Percentiles rank a stretch among this genome's conserved stretches.
Evolutionary conservation across 345 rosid genomes (phyloP).

Genomic region (Viola odorata): DNA sequence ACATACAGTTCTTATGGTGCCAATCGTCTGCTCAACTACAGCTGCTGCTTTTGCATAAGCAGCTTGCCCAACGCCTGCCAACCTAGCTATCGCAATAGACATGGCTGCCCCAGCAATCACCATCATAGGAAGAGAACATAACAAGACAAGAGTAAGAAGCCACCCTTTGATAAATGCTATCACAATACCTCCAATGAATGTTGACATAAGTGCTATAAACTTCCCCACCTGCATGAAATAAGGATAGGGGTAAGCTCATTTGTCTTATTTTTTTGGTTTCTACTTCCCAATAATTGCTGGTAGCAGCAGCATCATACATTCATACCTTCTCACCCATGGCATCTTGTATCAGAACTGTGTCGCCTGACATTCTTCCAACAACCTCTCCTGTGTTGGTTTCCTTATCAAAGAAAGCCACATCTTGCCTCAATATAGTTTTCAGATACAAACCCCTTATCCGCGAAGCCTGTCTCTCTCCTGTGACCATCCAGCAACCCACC

Average conservation of each 20-base stretch:
- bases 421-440: constrained; percentile 75
- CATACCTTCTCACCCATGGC: constrained; percentile 96
- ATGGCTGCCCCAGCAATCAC: constrained; percentile 54
- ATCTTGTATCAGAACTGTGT: constrained; percentile 85
- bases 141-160: constrained; percentile 78
- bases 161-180: constrained; percentile 76
- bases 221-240: constrained; percentile 65
- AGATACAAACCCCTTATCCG: constrained; percentile 65
- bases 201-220: constrained; percentile 58
- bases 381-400: constrained; percentile 90
- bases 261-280: too few relatives aligned
- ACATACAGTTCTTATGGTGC: constrained; percentile 79
- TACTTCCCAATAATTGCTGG: background rate
- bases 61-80: constrained; percentile 62
- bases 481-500: constrained; percentile 80
- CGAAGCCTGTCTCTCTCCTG: constrained; percentile 85
- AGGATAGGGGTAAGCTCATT: too few relatives aligned
- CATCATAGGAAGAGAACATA: constrained; percentile 60
- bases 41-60: constrained; percentile 79
- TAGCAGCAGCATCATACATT: background rate
- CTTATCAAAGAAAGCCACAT: constrained; percentile 66
- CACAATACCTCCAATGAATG: constrained; percentile 73
- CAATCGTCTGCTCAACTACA: constrained; percentile 80
- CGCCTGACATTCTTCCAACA: constrained; percentile 94
- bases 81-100: constrained; percentile 47